Percentiles rank a stretch among this genome's conserved stretches.
Evolutionary conservation across 164 flowering plant genomes (phyloP).

Genomic region (Piper longum): DNA sequence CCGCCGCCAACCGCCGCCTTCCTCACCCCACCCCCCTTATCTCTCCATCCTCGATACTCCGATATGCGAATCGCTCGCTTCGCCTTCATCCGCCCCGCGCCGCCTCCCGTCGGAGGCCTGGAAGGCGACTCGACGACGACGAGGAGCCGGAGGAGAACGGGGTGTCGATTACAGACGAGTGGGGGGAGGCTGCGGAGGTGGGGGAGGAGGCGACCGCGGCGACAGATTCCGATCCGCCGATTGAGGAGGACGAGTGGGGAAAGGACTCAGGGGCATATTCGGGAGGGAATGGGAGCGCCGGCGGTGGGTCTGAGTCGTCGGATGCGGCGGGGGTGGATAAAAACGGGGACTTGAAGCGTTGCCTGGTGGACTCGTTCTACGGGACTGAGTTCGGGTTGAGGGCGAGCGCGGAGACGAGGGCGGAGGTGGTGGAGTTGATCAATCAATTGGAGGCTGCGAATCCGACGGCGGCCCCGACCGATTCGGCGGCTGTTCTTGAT

Average conservation of each 20-base stretch:
- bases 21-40: conserved; percentile 4
- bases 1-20: conserved; percentile 4
- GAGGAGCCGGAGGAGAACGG: background rate
- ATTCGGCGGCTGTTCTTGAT: conserved; percentile 43
- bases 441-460: conserved; percentile 68
- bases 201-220: conserved; percentile 23
- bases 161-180: conserved; percentile 23
- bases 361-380: conserved; percentile 68
- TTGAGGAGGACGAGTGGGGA: conserved; percentile 81
- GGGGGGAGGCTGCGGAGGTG: conserved; percentile 60
- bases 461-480: conserved; percentile 62
- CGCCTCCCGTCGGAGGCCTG: background rate
- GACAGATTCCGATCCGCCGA: conserved; percentile 50
- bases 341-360: conserved; percentile 52
- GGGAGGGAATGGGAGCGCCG: conserved; percentile 17
- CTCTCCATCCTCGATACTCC: conserved; percentile 1
- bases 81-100: conserved; percentile 11
- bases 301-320: background rate
- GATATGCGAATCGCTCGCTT: conserved; percentile 1
- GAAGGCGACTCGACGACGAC: background rate
- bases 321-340: conserved; percentile 5
- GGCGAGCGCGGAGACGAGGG: conserved; percentile 60
- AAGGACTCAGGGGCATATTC: conserved; percentile 6
- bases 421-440: conserved; percentile 74
- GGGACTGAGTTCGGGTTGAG: conserved; percentile 66